Base-by-base conservation (phyloP, 73 alveolate species). In the Durusdinium trenchii region DNA sequence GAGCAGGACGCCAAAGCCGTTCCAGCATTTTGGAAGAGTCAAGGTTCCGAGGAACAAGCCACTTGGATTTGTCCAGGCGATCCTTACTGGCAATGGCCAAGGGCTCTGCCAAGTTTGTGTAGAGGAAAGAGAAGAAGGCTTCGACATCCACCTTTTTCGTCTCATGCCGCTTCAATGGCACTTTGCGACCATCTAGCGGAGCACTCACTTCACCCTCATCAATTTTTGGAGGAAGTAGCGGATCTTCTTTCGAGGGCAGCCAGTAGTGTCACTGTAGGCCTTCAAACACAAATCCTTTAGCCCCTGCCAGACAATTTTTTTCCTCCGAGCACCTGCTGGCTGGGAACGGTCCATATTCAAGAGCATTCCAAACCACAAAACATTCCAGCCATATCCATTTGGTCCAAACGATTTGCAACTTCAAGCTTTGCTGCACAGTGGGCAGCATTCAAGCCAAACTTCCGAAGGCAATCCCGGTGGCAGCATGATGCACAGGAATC, bases 51-150 rank as follows among this genome's bases (percentile, higher is more conserved):
- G 85, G 85, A 5, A 73, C 32, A 6, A 26, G 85, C 52, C 51
- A 73, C 85, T 73, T 73, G 85, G 36, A 7, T 51, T 73, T 73
- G 85, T 73, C 85, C 85, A 73, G 26, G 18, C 52, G 52, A 73
- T 73, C 85, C 7, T n/a, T 73, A 6, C 52, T 73, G 18, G 36
- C 14, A 48, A 73, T 36, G 52, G 51, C 85, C 51, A 73, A 38
- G 12, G 85, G 85, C 85, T 73, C 85, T 4, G 85, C 85, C 48
- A 73, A 51, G 85, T 73, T 48, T 51, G 26, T 51, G 51, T 73
- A 73, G 36, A 73, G 28, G 51, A 36, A 40, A 36, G 23, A 6
- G 51, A 73, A 73, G 85, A 73, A 73, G 28, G 52, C 6, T 12
- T 73, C 85, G 52, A 73, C 85, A 73, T 73, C 85, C 28, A n/a